Conservation (phyloP, 768 basidiomycete species). For the Lactifluus hygrophoroides region DNA sequence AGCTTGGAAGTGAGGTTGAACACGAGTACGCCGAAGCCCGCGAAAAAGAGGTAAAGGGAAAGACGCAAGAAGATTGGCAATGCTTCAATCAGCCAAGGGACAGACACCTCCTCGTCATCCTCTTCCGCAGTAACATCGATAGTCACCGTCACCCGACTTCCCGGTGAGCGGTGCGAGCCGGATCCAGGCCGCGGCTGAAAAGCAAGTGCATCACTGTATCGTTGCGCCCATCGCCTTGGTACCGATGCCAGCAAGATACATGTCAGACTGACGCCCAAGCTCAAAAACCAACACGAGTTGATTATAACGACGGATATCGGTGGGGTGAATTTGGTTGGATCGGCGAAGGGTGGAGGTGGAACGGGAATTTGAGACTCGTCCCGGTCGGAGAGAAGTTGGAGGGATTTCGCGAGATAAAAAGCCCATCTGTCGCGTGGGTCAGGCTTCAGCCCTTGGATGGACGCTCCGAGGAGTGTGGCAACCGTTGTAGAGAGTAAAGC, state of each 20-base stretch:
- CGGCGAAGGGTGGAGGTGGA: not conserved
- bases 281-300: slow-evolving; percentile 12
- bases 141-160: slow-evolving; percentile 33
- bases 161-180: slow-evolving; percentile 26
- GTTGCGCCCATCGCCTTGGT: not conserved
- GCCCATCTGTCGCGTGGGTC: slow-evolving; percentile 9
- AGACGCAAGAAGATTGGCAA: slow-evolving; percentile 43
- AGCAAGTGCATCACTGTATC: not conserved
- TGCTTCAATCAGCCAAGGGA: slow-evolving; percentile 34
- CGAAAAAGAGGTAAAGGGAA: slow-evolving; percentile 42
- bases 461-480: slow-evolving; percentile 5
- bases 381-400: not conserved
- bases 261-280: slow-evolving; percentile 6
- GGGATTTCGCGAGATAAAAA: slow-evolving; percentile 4
- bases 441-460: not conserved
- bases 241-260: slow-evolving; percentile 5
- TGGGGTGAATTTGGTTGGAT: not conserved
- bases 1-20: slow-evolving; percentile 22
- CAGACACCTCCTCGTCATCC: slow-evolving; percentile 32
- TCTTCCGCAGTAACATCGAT: slow-evolving; percentile 20
- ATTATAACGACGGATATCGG: not conserved
- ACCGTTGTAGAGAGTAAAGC: slow-evolving; percentile 7
- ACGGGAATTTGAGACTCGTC: not conserved
- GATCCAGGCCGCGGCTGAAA: slow-evolving; percentile 26
- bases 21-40: slow-evolving; percentile 40